A percentile compares a stretch with the other conserved stretches of the same genome.
Evolutionary conservation across 148 eudicot genomes (phyloP).

Genomic region (Simmondsia chinensis): DNA sequence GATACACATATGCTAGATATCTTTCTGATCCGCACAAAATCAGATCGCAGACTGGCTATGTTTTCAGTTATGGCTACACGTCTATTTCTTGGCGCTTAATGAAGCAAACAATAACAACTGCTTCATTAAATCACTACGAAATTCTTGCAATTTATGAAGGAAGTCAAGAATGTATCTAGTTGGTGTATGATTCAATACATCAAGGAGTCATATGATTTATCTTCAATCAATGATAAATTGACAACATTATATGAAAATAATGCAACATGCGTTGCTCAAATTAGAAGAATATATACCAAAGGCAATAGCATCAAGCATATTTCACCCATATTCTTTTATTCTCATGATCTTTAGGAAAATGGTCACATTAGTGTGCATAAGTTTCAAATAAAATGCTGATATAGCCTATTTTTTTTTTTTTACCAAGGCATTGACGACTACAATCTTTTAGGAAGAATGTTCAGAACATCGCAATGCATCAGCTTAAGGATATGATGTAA

Average conservation of each 20-base stretch:
- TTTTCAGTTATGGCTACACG: background rate
- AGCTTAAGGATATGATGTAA: no score
- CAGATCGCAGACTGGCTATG: background rate
- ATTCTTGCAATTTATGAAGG: background rate
- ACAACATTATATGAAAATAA: background rate
- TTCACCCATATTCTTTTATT: background rate
- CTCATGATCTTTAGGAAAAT: background rate
- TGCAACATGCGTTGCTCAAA: background rate
- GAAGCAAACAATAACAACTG: background rate
- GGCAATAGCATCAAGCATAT: background rate
- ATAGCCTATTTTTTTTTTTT: background rate
- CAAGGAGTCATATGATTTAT: background rate
- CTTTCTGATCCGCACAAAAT: background rate
- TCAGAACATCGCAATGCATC: no score
- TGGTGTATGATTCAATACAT: background rate
- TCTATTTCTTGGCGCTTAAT: background rate
- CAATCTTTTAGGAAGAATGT: background rate
- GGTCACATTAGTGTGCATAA: background rate
- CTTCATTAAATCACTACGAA: background rate
- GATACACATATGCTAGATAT: background rate
- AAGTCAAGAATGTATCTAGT: background rate
- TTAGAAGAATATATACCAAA: background rate
- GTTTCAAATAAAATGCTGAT: background rate
- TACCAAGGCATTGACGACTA: background rate
- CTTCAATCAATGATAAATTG: no score